These are phyloP conservation scores for Macrolepiota fuliginosa DNA, from an alignment of 768 basidiomycete genomes.

Conservation along the genomic window DNA sequence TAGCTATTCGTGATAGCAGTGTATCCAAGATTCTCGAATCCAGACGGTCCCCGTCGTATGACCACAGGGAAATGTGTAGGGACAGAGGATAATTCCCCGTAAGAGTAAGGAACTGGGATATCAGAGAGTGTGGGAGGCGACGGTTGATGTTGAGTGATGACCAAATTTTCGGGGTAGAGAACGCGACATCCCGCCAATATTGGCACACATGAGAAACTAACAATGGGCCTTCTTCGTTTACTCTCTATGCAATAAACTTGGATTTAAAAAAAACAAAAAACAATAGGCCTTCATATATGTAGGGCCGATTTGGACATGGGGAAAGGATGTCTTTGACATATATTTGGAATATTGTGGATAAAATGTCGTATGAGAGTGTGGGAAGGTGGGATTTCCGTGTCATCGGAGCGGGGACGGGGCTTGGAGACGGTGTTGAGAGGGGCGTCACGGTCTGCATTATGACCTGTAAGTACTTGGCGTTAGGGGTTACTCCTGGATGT, in stretches of 20 bases:
- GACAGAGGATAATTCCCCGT: neutral
- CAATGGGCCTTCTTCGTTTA: too few species aligned
- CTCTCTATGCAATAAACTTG: too few species aligned
- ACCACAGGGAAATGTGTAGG: neutral
- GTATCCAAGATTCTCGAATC: neutral
- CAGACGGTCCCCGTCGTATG: neutral
- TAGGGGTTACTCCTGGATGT: too few species aligned
- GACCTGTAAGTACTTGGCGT: too few species aligned
- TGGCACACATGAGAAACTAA: slow-evolving; percentile 9
- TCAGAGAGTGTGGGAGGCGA: neutral
- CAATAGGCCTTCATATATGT: neutral
- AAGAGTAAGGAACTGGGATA: slow-evolving; percentile 6
- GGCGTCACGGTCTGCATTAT: too few species aligned
- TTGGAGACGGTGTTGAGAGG: neutral
- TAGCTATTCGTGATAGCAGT: neutral
- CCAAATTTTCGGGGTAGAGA: slow-evolving; percentile 6
- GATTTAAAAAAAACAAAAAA: too few species aligned
- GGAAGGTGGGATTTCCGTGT: neutral
- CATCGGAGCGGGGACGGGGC: neutral
- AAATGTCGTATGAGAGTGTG: slow-evolving; percentile 2
- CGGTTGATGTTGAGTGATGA: neutral
- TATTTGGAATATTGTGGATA: neutral
- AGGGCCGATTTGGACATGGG: neutral
- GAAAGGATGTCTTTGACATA: neutral
- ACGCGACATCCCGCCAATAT: slow-evolving; percentile 8